Evolutionary conservation across 2,329 filamentous ascomycete species (phyloP), one percentile per base, ranked within the genome.

Genomic region (Epichloe sylvatica): DNA sequence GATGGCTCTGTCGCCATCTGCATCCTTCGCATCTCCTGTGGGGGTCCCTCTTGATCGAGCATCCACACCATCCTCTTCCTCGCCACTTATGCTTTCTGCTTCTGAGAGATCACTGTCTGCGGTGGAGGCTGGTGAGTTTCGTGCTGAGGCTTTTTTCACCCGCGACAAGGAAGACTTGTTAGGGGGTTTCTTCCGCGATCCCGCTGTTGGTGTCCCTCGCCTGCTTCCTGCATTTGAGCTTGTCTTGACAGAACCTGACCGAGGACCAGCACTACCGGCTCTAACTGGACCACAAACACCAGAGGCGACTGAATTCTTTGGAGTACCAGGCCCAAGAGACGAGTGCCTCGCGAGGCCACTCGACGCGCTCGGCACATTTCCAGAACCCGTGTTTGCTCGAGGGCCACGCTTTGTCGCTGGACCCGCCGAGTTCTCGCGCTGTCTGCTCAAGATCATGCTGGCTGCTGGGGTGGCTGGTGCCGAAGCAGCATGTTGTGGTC

Each of bases 31-130:
- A 47, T 71, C 68, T 7, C 55, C 54, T 3, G 54, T 54, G 4
- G 64, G 60, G 8, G 61, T 63, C n/a, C 58, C 59, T 49, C 64
- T 60, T 30, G 64, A 61, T 50, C 60, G 60, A 50, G 59, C 54
- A 38, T 64, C 62, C n/a, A 48, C 55, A 15, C 54, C 62, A 45
- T 77, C 70, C 48, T 75, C 71, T 44, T 80, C 72, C 46, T 76
- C 69, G 46, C 70, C 71, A 57, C 76, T 74, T 47, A 69, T 67
- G 45, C 77, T 76, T 42, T 78, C 78, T 7, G 78, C 78, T 47
- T 83, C 80, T 0, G 79, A 83, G 39, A 83, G 70, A 58, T 83
- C 80, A 57, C 78, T 81, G 52, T 83, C 80, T 46, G 74, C 78
- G 5, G 76, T 77, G 4, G 78, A 80, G 4, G 77, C 78, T 3